Percentiles rank a stretch among this genome's conserved stretches.
phyloP scores from a whole-genome alignment of 495 filamentous ascomycete species.

The Lindgomyces ingoldianus region DNA sequence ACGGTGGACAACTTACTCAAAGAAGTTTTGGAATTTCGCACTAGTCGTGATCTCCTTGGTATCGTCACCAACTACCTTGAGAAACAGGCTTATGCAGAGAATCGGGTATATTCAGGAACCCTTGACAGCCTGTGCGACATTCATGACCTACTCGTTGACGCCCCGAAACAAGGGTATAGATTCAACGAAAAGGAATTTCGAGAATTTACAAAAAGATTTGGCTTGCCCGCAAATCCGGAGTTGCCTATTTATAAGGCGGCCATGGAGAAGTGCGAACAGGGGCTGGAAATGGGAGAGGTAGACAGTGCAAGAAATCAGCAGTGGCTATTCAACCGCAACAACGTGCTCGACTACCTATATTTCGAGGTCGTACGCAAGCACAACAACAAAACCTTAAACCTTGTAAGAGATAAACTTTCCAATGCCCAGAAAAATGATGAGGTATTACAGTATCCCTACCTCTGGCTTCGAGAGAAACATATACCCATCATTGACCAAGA shows the following conservation, averaged over 20 bases:
- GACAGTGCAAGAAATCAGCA: slow-evolving; percentile 33
- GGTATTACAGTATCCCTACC: slow-evolving; percentile 13
- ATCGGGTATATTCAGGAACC: slow-evolving; percentile 55
- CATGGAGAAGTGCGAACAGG: slow-evolving; percentile 19
- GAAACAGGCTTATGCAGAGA: slow-evolving; percentile 62
- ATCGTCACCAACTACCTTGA: slow-evolving; percentile 75
- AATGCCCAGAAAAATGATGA: slow-evolving; percentile 23
- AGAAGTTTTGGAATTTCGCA: slow-evolving; percentile 64
- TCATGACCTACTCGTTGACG: slow-evolving; percentile 78
- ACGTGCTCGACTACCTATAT: slow-evolving; percentile 74
- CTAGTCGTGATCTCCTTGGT: slow-evolving; percentile 67
- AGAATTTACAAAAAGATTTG: slow-evolving; percentile 47
- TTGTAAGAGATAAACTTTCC: slow-evolving; percentile 43
- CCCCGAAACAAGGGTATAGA: slow-evolving; percentile 73
- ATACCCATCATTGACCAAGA: slow-evolving; percentile 2
- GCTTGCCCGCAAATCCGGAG: slow-evolving; percentile 19
- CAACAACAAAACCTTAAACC: slow-evolving; percentile 52
- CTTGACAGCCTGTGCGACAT: slow-evolving; percentile 67
- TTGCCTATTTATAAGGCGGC: slow-evolving; percentile 44
- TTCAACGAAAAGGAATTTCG: slow-evolving; percentile 62
- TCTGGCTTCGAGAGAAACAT: background rate
- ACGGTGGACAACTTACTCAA: slow-evolving; percentile 51
- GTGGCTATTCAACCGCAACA: slow-evolving; percentile 47
- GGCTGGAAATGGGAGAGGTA: slow-evolving; percentile 16
- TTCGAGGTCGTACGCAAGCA: slow-evolving; percentile 61